Conservation (phyloP, 306 rosid genomes). For the Begonia loranthoides region DNA sequence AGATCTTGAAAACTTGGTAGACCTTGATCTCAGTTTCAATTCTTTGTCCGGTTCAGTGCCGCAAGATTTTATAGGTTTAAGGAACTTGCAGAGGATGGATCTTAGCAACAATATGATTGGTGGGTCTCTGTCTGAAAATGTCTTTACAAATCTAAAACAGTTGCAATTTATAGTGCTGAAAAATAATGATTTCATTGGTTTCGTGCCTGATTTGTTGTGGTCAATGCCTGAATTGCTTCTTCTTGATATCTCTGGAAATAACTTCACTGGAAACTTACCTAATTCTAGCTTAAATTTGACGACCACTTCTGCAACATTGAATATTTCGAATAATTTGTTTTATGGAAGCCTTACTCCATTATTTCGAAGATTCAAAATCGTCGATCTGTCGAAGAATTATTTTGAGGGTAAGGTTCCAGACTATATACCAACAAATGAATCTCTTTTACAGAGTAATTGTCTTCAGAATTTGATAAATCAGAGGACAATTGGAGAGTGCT, state of each 20-base stretch:
- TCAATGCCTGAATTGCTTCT: constrained; percentile 38
- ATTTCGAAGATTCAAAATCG: constrained; percentile 33
- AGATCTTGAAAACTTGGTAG: constrained; percentile 46
- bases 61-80: constrained; percentile 38
- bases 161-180: constrained; percentile 44
- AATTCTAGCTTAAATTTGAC: constrained; percentile 30
- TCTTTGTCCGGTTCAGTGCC: constrained; percentile 33
- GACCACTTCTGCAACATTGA: constrained; percentile 25
- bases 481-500: constrained; percentile 39
- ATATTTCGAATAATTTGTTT: constrained; percentile 55
- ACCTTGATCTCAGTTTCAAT: constrained; percentile 81
- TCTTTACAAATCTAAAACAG: constrained; percentile 26
- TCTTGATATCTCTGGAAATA: constrained; percentile 57
- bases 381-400: constrained; percentile 70
- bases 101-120: constrained; percentile 39
- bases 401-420: constrained; percentile 54
- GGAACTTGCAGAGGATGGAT: constrained; percentile 41
- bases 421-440: constrained; percentile 23
- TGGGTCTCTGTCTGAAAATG: constrained; percentile 36
- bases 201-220: constrained; percentile 46
- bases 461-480: constrained; percentile 51
- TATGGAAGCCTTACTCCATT: constrained; percentile 46
- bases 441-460: constrained; percentile 40
- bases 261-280: constrained; percentile 59
- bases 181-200: constrained; percentile 41